These are phyloP conservation scores for Musa beccarii DNA, from an alignment of 176 grass and related monocot species.

Conservation along the genomic window DNA sequence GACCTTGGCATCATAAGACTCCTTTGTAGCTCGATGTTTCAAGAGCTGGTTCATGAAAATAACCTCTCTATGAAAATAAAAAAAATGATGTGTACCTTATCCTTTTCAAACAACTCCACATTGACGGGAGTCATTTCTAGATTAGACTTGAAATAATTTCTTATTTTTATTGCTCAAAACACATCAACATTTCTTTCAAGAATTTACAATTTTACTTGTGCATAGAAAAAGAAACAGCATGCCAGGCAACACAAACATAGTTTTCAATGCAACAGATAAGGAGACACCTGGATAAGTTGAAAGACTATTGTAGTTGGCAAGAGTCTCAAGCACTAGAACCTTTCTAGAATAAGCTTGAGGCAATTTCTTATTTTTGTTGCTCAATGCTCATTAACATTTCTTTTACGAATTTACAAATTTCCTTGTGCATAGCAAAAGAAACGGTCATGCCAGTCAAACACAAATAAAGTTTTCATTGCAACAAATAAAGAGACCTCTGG, in stretches of 20 bases:
- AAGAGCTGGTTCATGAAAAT: background rate
- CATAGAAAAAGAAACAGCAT: background rate
- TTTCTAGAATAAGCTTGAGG: background rate
- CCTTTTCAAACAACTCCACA: background rate
- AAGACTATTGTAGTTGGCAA: background rate
- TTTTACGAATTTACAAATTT: background rate
- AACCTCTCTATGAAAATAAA: background rate
- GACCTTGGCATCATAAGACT: background rate
- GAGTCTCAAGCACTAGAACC: background rate
- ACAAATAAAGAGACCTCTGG: conserved; percentile 33
- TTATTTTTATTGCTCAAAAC: background rate
- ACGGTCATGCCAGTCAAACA: background rate
- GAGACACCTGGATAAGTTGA: no score
- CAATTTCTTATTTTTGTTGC: background rate
- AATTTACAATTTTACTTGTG: background rate
- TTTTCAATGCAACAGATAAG: no score
- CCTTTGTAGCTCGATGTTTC: background rate
- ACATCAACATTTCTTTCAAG: background rate
- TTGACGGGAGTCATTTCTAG: background rate
- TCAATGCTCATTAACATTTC: background rate
- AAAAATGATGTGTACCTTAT: background rate
- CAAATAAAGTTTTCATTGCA: background rate
- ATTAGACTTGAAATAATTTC: background rate
- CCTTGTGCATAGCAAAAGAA: background rate
- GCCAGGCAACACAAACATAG: no score